Evolutionary conservation across 1,284 basidiomycete species (phyloP).

Genomic region (Serendipita sp.): DNA sequence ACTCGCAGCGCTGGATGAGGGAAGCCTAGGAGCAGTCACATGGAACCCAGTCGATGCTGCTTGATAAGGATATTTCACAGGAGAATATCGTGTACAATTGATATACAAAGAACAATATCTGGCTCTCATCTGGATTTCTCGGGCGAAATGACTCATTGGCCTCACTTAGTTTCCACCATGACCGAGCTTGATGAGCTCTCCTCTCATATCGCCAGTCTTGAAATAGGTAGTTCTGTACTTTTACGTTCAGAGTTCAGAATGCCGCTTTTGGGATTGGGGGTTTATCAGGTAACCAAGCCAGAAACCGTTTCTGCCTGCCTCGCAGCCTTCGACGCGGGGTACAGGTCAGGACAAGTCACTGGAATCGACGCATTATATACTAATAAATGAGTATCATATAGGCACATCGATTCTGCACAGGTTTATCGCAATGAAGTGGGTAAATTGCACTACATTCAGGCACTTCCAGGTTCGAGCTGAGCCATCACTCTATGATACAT

Average conservation of each 20-base stretch:
- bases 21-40: slow-evolving; percentile 26
- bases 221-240: neutral
- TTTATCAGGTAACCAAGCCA: slow-evolving; percentile 34
- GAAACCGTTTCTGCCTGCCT: slow-evolving; percentile 25
- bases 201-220: neutral
- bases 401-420: slow-evolving; percentile 60
- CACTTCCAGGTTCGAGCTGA: neutral
- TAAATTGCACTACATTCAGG: slow-evolving; percentile 12
- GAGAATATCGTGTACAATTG: neutral
- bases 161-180: neutral
- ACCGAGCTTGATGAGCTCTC: neutral
- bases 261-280: slow-evolving; percentile 37
- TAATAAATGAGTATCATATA: slow-evolving; percentile 16
- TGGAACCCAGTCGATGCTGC: slow-evolving; percentile 27
- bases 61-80: slow-evolving; percentile 10
- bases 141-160: neutral
- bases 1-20: slow-evolving; percentile 41
- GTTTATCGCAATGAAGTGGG: slow-evolving; percentile 57
- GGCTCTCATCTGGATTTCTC: neutral
- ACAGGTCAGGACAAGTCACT: slow-evolving; percentile 29
- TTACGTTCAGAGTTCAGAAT: slow-evolving; percentile 31
- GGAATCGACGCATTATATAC: neutral
- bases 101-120: neutral
- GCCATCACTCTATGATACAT: neutral
- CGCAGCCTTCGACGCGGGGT: slow-evolving; percentile 31